Conservation (phyloP, 208 protist genomes). For the Giardia muris region DNA sequence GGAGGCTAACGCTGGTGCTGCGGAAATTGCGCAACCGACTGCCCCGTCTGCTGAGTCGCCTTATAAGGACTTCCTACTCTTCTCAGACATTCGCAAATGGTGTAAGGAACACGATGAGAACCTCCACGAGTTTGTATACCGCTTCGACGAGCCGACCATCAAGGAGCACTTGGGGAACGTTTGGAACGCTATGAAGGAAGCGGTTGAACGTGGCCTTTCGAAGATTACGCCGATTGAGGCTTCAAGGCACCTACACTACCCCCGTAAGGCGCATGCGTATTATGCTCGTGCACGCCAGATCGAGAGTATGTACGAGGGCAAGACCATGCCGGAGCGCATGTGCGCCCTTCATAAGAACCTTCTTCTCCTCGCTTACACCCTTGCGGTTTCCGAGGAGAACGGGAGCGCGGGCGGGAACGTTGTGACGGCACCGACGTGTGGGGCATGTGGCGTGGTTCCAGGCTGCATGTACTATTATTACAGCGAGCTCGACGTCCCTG, state of each 20-base stretch:
- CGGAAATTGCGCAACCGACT: not conserved
- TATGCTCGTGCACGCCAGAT: not conserved
- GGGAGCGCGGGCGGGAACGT: conserved; percentile 38
- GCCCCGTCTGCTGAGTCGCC: not conserved
- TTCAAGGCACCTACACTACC: not conserved
- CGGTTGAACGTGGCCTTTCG: conserved; percentile 3
- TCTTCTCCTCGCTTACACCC: conserved; percentile 31
- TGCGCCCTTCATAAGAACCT: not conserved
- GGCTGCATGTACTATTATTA: conserved; percentile 40
- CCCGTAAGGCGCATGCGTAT: not conserved
- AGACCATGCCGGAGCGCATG: not conserved
- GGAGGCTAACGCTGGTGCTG: not conserved
- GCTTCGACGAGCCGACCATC: not conserved
- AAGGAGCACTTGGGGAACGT: not conserved
- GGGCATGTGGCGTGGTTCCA: conserved; percentile 47
- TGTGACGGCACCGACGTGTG: conserved; percentile 53
- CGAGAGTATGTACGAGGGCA: not conserved
- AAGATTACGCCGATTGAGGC: not conserved
- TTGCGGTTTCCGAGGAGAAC: conserved; percentile 52
- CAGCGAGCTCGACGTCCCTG: not conserved
- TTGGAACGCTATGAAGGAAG: conserved; percentile 25
- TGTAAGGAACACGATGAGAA: not conserved
- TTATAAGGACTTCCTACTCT: not conserved
- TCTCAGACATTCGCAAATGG: not conserved
- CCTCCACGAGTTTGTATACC: not conserved